Conservation (phyloP, 2,329 filamentous ascomycete genomes). For the Talaromyces sp. region DNA sequence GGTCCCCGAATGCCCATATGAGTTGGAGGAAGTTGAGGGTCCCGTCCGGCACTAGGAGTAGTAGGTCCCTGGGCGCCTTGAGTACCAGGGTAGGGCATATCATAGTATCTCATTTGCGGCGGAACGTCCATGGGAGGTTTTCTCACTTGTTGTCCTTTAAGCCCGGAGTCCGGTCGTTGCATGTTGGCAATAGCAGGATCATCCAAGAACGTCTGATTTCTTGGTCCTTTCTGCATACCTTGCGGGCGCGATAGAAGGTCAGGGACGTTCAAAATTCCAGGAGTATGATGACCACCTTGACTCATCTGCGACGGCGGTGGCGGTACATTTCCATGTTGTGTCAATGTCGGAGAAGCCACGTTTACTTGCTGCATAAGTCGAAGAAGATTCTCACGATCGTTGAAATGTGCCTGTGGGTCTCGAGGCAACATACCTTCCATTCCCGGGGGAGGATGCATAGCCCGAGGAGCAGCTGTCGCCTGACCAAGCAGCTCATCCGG, state of each 20-base stretch:
- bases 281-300: constrained; percentile 24
- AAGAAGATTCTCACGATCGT: constrained; percentile 79
- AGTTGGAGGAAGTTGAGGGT: constrained; percentile 19
- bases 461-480: constrained; percentile 20
- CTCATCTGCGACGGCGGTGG: constrained; percentile 22
- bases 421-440: constrained; percentile 30
- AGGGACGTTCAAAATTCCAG: constrained; percentile 35
- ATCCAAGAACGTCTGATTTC: constrained; percentile 40
- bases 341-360: constrained; percentile 26
- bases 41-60: constrained; percentile 1
- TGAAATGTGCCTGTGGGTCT: constrained; percentile 48
- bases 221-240: constrained; percentile 32
- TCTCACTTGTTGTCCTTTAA: constrained; percentile 34
- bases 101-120: constrained; percentile 37
- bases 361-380: constrained; percentile 69
- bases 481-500: constrained; percentile 35
- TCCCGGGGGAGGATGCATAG: constrained; percentile 14
- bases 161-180: constrained; percentile 35
- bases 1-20: constrained; percentile 42
- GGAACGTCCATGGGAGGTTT: constrained; percentile 36
- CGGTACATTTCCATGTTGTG: constrained; percentile 25
- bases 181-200: constrained; percentile 44
- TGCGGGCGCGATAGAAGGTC: constrained; percentile 36
- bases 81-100: constrained; percentile 24
- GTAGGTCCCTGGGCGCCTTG: constrained; percentile 23